Base-by-base conservation (phyloP, 2,329 filamentous ascomycete species). In the Stachybotrys chlorohalonatus region DNA sequence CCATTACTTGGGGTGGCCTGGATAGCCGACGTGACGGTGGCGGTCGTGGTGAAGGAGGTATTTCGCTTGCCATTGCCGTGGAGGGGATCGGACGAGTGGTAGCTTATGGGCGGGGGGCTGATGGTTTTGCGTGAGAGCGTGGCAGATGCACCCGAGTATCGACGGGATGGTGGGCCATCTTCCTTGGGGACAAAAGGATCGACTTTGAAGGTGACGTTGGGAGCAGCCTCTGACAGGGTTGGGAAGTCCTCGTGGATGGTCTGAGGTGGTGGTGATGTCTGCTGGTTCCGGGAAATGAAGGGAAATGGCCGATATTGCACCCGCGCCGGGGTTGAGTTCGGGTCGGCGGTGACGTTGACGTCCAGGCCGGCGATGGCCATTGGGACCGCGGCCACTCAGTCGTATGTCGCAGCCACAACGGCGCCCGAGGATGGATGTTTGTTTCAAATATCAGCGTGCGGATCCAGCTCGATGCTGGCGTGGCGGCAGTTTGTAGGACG, bases 1-100 rank as follows among this genome's bases (percentile, higher is more conserved):
- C 63, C 63, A 52, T 61, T 58, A 5, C 53, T 60, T 32, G 52
- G 52, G 30, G 45, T 31, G 30, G 52, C 52, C 30, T 53, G n/a
- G 45, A 52, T 52, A 16, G 50, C 50, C 6, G 55, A 48, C 17
- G 54, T 52, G 31, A 56, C 55, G 8, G 57, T 59, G 17, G 53
- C 52, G 24, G n/a, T 47, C 7, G 47, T 53, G 31, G 45, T 24
- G 46, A 47, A 32, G n/a, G 24, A 55, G 36, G 54, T 59, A 11
- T 45, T 24, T 52, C n/a, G 55, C 36, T 54, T 52, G 7, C 60
- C 56, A 32, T 52, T 55, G 48, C 52, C 52, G 32, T 16, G 48
- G 30, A 42, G 32, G 50, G 50, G 31, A 32, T 42, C 36, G 11
- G 36, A 42, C 11, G 50, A 52, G 36, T 52, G 50, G 17, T 52